Base-by-base conservation (phyloP, 2,329 filamentous ascomycete genomes). In the Periconia macrospinosa region DNA sequence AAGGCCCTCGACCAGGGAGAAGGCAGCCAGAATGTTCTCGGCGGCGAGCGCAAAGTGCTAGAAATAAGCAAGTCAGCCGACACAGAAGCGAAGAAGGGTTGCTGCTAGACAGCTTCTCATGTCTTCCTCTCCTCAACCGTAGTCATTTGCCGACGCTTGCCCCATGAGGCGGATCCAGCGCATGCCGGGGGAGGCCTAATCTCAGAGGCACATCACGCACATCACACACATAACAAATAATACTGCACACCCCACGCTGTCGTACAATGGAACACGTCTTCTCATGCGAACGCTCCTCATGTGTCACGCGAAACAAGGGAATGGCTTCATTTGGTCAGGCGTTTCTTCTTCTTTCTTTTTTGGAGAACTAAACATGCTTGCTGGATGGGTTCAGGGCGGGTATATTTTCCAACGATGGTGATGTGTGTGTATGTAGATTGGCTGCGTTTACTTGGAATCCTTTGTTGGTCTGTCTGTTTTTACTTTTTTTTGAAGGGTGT, bases 1-100 rank as follows among this genome's bases (percentile, higher is more conserved):
- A 97, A 97, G 84, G 91, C 92, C 41, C 86, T 97, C 69, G 93
- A 97, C 75, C 90, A 89, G 71, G 91, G 90, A 71, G 92, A 96
- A 67, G 85, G 86, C 58, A 83, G 88, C 60, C 89, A 91, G 74
- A 88, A 89, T 71, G 88, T 89, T 62, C 89, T 94, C 69, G 87
- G 86, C 63, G 86, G 69, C 59, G 69, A 89, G 63, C 89, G 91
- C 67, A 91, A 90, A 75, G 79, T 82, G 47, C 90, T 97, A 70
- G 88, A 91, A 61, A 88, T 96, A 69, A 93, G 86, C 83, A 91
- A 93, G 79, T 86, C 91, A 48, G 86, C 89, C 63, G 90, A 94
- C 66, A 84, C 91, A 69, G 84, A 90, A 66, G 82, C 85, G 69
- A 93, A 95, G 83, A 83, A 86, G 63, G 87, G 88, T 76, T 94